Evolutionary conservation across 164 flowering plant species (phyloP).

Genomic region (Chloranthus sessilifolius): DNA sequence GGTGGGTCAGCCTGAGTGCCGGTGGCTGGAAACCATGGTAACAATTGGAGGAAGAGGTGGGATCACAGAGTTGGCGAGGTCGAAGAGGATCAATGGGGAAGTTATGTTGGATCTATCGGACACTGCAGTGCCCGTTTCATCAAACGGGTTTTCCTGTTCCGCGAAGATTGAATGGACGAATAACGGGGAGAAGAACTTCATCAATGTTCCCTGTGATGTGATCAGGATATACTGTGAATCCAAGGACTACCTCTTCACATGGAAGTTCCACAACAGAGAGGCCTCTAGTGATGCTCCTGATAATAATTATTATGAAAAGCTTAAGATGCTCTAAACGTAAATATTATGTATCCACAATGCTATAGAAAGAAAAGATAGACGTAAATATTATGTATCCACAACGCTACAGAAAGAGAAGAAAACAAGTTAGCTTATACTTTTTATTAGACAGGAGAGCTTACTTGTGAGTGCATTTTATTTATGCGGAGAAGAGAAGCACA

Average conservation of each 20-base stretch:
- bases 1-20: constrained; percentile 94
- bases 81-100: constrained; percentile 74
- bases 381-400: too few relatives aligned
- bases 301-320: too few relatives aligned
- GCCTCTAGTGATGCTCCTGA: constrained; percentile 10
- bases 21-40: constrained; percentile 67
- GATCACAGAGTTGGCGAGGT: constrained; percentile 18
- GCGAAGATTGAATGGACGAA: constrained; percentile 80
- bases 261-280: constrained; percentile 64
- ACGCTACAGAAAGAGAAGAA: too few relatives aligned
- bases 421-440: too few relatives aligned
- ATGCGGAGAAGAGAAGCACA: too few relatives aligned
- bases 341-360: too few relatives aligned
- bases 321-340: too few relatives aligned
- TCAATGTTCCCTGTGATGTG: constrained; percentile 59
- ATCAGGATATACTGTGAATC: constrained; percentile 47
- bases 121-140: constrained; percentile 19
- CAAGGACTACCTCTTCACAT: constrained; percentile 65
- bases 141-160: constrained; percentile 62
- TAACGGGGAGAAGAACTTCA: constrained; percentile 34
- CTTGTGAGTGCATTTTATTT: too few relatives aligned
- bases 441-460: too few relatives aligned
- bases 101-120: constrained; percentile 45
- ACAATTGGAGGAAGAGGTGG: constrained; percentile 7
- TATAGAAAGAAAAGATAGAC: too few relatives aligned